phyloP scores from a whole-genome alignment of 1,284 basidiomycete genomes.

The Pseudozyma thailandica region DNA sequence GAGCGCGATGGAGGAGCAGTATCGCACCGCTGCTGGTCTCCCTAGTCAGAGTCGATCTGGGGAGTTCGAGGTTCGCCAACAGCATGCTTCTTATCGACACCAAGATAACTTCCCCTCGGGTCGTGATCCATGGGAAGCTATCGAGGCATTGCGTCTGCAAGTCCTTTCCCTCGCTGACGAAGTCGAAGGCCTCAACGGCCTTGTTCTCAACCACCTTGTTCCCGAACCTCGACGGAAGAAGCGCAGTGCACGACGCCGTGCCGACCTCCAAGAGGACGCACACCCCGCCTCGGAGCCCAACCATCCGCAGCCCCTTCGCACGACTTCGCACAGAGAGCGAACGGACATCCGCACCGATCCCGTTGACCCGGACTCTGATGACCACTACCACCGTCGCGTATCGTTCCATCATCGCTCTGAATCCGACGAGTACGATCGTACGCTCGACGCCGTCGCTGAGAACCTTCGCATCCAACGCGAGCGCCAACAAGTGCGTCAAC shows the following conservation, averaged over 20 bases:
- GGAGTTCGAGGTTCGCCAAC: neutral
- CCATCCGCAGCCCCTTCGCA: constrained; percentile 4
- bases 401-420: constrained; percentile 14
- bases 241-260: constrained; percentile 6
- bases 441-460: constrained; percentile 39
- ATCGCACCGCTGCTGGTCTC: constrained; percentile 18
- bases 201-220: constrained; percentile 36
- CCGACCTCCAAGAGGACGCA: constrained; percentile 13
- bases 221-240: constrained; percentile 1
- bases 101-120: constrained; percentile 21
- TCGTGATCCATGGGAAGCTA: constrained; percentile 47
- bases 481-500: constrained; percentile 9
- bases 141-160: constrained; percentile 42
- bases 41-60: neutral
- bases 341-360: constrained; percentile 31
- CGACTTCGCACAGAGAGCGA: neutral
- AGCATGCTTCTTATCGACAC: constrained; percentile 23
- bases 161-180: constrained; percentile 37
- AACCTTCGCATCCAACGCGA: constrained; percentile 32
- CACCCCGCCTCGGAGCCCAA: constrained; percentile 41
- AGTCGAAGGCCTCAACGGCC: constrained; percentile 42
- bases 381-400: constrained; percentile 20
- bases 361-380: constrained; percentile 16
- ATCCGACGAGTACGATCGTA: constrained; percentile 39
- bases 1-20: constrained; percentile 44